Base-by-base conservation (phyloP, 2,329 filamentous ascomycete genomes). In the Diaporthe nobilis region DNA sequence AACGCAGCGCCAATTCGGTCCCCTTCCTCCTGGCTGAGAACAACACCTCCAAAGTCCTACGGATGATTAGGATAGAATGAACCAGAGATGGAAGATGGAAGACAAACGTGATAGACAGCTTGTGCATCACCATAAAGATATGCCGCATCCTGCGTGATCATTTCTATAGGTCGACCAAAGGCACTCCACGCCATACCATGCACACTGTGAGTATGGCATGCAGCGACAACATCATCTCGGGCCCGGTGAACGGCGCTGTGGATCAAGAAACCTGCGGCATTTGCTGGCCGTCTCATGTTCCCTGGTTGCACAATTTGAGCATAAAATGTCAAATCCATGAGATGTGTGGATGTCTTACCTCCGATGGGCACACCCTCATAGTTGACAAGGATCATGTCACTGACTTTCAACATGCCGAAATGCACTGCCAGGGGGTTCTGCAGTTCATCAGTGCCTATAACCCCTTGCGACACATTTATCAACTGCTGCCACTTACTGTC, bases 11-110 rank as follows among this genome's bases (percentile, higher is more conserved):
- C 91, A 65, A 94, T 87, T 31, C 87, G 85, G 53, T 86, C 82
- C 0, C 91, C 91, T 81, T 94, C 92, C 65, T 90, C 90, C n/a
- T 86, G 86, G 1, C 85, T 88, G 44, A 93, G 86, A 0, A 93
- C 92, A 1, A 93, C 87, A 4, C 92, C 92, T 5, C 91, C 91
- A 79, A 91, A 93, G 9, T 89, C 57, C 57, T 60, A 51, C 3
- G 22, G 8, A 13, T 5, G 8, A 51, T 51, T 25, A 51, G 49
- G 9, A 51, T 25, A 13, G 5, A 2, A 25, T 3, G 1, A 8
- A 51, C 3, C 22, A 25, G 9, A n/a, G 1, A 12, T 28, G 28
- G 28, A 28, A 25, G 22, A 13, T 12, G 22, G 49, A 13, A n/a
- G 22, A 51, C 20, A 25, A 51, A 60, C 86, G 15, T 87, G 80